These are phyloP conservation scores for Mycena galopus DNA, from an alignment of 768 basidiomycete species.

Conservation along the genomic window DNA sequence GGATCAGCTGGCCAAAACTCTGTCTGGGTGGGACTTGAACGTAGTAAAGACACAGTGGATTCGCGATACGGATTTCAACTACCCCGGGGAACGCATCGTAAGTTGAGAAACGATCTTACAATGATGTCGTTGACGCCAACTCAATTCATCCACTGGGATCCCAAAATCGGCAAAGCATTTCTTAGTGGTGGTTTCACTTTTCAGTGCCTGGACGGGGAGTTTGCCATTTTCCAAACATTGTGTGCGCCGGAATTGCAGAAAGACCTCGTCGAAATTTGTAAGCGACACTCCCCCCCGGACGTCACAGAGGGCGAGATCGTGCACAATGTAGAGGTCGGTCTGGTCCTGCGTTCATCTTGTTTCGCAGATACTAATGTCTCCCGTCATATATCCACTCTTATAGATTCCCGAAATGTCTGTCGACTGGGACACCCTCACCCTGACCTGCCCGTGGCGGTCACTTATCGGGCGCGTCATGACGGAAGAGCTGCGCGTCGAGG, in stretches of 20 bases:
- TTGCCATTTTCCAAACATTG: not conserved
- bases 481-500: constrained; percentile 31
- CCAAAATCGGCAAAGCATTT: constrained; percentile 7
- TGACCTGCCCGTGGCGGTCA: constrained; percentile 29
- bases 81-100: constrained; percentile 11
- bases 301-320: constrained; percentile 15
- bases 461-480: constrained; percentile 26
- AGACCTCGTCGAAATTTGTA: constrained; percentile 3
- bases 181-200: constrained; percentile 20
- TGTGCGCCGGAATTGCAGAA: constrained; percentile 6
- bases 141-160: constrained; percentile 1
- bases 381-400: not conserved
- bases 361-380: not conserved
- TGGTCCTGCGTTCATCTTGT: not conserved
- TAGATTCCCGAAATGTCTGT: constrained; percentile 25
- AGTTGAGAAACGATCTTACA: not conserved
- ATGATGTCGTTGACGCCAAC: not conserved
- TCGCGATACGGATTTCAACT: not conserved
- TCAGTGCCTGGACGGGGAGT: constrained; percentile 22
- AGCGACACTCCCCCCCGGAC: constrained; percentile 7
- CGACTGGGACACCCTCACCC: constrained; percentile 27
- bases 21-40: too few species aligned
- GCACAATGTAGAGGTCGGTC: constrained; percentile 24
- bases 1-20: too few species aligned
- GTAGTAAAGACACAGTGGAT: constrained; percentile 25